These are phyloP conservation scores for Mycena crocata DNA, from an alignment of 768 basidiomycete genomes.

Conservation along the genomic window DNA sequence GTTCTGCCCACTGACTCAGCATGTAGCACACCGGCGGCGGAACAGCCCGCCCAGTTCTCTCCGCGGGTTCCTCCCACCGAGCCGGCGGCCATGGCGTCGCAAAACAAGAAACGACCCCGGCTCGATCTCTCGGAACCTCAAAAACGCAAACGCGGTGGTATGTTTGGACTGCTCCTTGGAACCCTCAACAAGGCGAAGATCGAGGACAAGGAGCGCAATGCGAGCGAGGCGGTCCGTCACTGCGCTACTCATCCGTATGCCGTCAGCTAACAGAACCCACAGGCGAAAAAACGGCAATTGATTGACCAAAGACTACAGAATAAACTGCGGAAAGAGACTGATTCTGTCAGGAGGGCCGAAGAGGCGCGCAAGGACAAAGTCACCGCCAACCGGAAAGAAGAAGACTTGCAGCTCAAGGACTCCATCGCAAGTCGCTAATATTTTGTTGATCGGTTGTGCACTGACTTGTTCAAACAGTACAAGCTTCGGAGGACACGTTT, in stretches of 20 bases:
- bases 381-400: conserved; percentile 80
- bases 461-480: conserved; percentile 55
- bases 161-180: conserved; percentile 87
- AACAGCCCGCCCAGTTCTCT: conserved; percentile 39
- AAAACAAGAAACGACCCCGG: conserved; percentile 76
- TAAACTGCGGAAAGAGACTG: conserved; percentile 88
- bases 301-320: conserved; percentile 88
- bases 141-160: conserved; percentile 85
- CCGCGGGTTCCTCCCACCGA: conserved; percentile 52
- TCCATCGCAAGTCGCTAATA: conserved; percentile 69
- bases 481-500: conserved; percentile 79
- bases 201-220: conserved; percentile 85
- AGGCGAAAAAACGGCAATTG: conserved; percentile 88
- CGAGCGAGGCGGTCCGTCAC: conserved; percentile 80
- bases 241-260: conserved; percentile 6
- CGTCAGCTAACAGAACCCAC: conserved; percentile 11
- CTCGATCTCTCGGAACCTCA: conserved; percentile 71
- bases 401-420: conserved; percentile 84
- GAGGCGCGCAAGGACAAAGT: conserved; percentile 89
- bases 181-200: conserved; percentile 90
- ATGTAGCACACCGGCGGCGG: conserved; percentile 49
- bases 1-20: neutral
- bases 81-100: conserved; percentile 55
- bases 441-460: conserved; percentile 3
- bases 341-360: conserved; percentile 85